phyloP scores from a whole-genome alignment of 768 basidiomycete species.

The Xerocomus spinulosus region DNA sequence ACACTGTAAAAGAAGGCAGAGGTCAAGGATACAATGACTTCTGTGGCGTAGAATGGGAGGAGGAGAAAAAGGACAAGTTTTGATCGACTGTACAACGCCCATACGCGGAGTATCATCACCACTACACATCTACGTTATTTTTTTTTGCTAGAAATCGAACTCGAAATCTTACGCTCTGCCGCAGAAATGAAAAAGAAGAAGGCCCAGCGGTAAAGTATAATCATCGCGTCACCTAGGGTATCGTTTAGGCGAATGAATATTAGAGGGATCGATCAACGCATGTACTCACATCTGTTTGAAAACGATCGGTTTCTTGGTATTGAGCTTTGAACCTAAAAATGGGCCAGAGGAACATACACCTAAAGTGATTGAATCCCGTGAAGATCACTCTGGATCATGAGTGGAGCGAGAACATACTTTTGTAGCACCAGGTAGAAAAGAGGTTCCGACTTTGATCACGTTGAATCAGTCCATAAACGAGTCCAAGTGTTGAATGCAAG shows the following conservation, averaged over 20 bases:
- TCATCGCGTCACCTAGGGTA: background rate
- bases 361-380: background rate
- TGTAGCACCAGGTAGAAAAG: background rate
- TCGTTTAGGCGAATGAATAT: background rate
- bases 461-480: background rate
- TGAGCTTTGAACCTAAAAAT: background rate
- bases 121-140: background rate
- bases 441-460: background rate
- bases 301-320: background rate
- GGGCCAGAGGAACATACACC: background rate
- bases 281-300: background rate
- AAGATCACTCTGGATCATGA: background rate
- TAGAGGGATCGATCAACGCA: background rate
- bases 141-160: background rate
- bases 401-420: background rate
- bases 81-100: background rate
- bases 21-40: background rate
- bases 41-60: background rate
- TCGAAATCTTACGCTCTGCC: background rate
- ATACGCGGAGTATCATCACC: background rate
- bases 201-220: background rate
- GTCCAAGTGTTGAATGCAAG: background rate
- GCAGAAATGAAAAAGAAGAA: background rate
- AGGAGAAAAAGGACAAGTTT: background rate
- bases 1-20: background rate